Base-by-base conservation (phyloP, 306 rosid genomes). In the Lotus japonicus region DNA sequence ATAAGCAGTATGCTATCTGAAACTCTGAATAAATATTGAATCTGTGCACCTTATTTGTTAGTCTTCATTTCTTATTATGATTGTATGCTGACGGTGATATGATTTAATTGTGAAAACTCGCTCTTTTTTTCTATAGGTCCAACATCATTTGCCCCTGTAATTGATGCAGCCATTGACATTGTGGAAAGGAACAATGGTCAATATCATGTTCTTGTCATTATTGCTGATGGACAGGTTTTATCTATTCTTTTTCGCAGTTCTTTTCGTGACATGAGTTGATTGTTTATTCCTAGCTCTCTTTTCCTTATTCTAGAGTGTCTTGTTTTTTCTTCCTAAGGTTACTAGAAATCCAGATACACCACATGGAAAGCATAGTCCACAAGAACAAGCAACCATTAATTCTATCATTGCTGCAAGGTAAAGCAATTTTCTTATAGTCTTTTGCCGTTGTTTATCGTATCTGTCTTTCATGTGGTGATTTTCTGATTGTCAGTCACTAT, bases 161-260 rank as follows among this genome's bases (percentile, higher is more conserved):
- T 94, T 17, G 85, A 86, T 74, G 89, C 92, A 3, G 96, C 99
- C 52, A 85, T 94, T 71, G 85, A 88, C 82, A 85, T 90, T 15
- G 97, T 94, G 72, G 89, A 88, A 76, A 80, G 62, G 64, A 88
- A 58, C 88, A 86, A 88, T 49, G 84, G 84, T 68, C 99, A 90
- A 84, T 94, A 94, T 81, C 99, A 94, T 53, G 92, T 94, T 75
- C 99, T 94, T 65, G 95, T 94, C 87, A 90, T 94, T 43, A 77
- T 94, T 79, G 99, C 99, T 15, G 99, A 94, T 26, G 99, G 99
- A 70, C 99, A 94, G 99, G 98, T 94, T 78, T 50, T 70, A 10
- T 57, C 68, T 19, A 23, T 58, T 61, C 10, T 8, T 60, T 42
- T 26, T 23, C 17, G 15, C 44, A 43, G 15, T 42, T 38, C 50